Evolutionary conservation across 2,329 filamentous ascomycete genomes (phyloP).

Genomic region (Chrysoporthe puriensis): DNA sequence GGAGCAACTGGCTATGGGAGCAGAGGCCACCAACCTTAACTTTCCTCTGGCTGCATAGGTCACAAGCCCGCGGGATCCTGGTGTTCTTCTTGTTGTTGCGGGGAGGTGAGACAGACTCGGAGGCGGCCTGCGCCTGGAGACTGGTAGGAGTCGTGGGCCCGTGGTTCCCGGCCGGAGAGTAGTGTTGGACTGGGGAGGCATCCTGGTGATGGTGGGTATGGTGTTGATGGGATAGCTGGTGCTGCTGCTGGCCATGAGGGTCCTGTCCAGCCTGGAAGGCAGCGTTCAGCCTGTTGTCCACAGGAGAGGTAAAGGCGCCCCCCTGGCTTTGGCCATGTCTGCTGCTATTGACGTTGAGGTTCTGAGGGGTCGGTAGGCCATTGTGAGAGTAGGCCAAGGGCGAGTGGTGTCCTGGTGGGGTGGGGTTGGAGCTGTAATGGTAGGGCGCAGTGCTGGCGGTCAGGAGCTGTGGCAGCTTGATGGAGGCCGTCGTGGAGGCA

Average conservation of each 20-base stretch:
- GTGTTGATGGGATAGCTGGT: slow-evolving; percentile 18
- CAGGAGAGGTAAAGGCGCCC: slow-evolving; percentile 10
- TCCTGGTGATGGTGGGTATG: slow-evolving; percentile 2
- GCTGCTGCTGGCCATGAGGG: slow-evolving; percentile 25
- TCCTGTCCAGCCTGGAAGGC: slow-evolving; percentile 15
- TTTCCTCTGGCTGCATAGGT: slow-evolving; percentile 65
- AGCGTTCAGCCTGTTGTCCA: slow-evolving; percentile 15
- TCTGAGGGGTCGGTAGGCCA: not conserved
- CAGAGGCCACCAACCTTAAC: slow-evolving; percentile 49
- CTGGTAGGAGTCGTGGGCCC: slow-evolving; percentile 14
- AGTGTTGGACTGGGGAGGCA: slow-evolving; percentile 14
- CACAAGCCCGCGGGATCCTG: slow-evolving; percentile 61
- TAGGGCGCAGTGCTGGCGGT: not conserved
- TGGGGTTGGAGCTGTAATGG: slow-evolving; percentile 1
- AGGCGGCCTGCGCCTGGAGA: slow-evolving; percentile 2
- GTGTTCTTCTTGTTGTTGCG: slow-evolving; percentile 48
- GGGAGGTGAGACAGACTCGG: slow-evolving; percentile 1
- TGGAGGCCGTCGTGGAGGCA: slow-evolving; percentile 1
- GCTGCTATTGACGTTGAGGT: slow-evolving; percentile 11
- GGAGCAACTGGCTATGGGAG: no score
- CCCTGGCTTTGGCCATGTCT: slow-evolving; percentile 8
- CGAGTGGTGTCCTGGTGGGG: not conserved
- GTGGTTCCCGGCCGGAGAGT: slow-evolving; percentile 16
- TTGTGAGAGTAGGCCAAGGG: slow-evolving; percentile 5
- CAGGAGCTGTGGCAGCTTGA: slow-evolving; percentile 9